Base-by-base conservation (phyloP, 257 asterid species). In the Gentiana straminea region DNA sequence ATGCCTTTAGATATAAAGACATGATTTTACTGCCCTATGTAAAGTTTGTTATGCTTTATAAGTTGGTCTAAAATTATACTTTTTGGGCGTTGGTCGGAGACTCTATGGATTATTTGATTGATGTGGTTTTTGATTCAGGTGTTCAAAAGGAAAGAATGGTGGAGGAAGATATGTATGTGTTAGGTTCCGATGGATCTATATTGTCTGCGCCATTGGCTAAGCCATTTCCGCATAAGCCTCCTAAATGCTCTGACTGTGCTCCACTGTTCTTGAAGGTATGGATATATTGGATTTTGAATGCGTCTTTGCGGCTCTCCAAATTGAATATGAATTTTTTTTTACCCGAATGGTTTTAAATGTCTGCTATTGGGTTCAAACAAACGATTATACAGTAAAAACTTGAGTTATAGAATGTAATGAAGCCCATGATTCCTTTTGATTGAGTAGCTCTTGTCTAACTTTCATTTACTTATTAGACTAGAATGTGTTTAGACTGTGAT, bases 81-180 rank as follows among this genome's bases (percentile, higher is more conserved):
- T 10, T 41, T 41, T 41, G 46, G 7, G 46, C 46, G 2, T 41
- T 7, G 2, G 1, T 50, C 7, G 7, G 7, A 15, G 32, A 50
- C n/a, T 13, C 8, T 52, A 2, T 35, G 9, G 24, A 24, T 24
- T 24, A 24, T 24, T 24, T 24, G 24, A 24, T 24, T 24, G 24
- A 24, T 24, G 24, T 24, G 24, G 24, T 24, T 24, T 24, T 24
- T 24, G 24, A 24, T 24, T 24, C 59, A 89, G 97, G 95, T 52
- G 96, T 84, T 35, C 98, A 86, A 79, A 86, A 90, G 80, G 98
- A 86, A 74, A 84, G 94, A 77, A 86, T 90, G 98, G 63, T 62
- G 70, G 79, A 74, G 4, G 94, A 86, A 55, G 98, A 90, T 60
- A 81, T 86, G 94, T 84, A 77, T 73, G 81, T 81, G 57, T 49